Evolutionary conservation across 768 basidiomycete species (phyloP).

Genomic region (Phylloporus arenicola): DNA sequence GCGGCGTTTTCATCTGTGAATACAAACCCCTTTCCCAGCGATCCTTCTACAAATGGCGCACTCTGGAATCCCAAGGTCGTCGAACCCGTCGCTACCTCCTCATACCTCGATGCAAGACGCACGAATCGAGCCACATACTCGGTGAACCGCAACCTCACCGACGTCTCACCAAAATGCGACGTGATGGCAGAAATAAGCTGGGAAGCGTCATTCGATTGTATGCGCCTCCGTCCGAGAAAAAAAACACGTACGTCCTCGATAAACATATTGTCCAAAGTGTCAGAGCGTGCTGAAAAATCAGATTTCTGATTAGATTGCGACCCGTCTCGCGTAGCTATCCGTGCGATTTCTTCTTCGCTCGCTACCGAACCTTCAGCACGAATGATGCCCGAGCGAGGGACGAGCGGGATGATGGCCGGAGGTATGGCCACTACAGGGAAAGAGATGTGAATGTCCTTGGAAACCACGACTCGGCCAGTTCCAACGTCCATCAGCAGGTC

Average conservation of each 20-base stretch:
- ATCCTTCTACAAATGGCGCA: conserved; percentile 38
- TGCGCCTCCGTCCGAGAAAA: not conserved
- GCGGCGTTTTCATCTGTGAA: conserved; percentile 68
- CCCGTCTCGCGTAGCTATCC: conserved; percentile 39
- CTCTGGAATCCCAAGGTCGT: conserved; percentile 76
- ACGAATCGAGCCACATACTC: conserved; percentile 89
- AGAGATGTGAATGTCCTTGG: conserved; percentile 71
- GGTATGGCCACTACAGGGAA: conserved; percentile 44
- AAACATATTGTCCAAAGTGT: conserved; percentile 75
- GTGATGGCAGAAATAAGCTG: conserved; percentile 78
- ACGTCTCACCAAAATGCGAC: conserved; percentile 86
- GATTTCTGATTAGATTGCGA: conserved; percentile 51
- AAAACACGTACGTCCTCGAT: conserved; percentile 78
- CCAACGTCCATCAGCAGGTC: conserved; percentile 92
- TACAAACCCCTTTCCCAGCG: conserved; percentile 75
- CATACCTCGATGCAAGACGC: conserved; percentile 83
- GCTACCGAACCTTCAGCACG: conserved; percentile 59
- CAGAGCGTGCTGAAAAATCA: conserved; percentile 52
- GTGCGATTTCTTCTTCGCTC: conserved; percentile 69
- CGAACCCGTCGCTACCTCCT: conserved; percentile 68
- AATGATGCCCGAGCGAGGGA: conserved; percentile 55
- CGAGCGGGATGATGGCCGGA: conserved; percentile 39
- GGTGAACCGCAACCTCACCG: conserved; percentile 83
- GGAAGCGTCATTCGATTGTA: not conserved
- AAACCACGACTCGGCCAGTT: conserved; percentile 77